These are phyloP conservation scores for Tolypocladium tropicale DNA, from an alignment of 2,329 filamentous ascomycete genomes.

Conservation along the genomic window DNA sequence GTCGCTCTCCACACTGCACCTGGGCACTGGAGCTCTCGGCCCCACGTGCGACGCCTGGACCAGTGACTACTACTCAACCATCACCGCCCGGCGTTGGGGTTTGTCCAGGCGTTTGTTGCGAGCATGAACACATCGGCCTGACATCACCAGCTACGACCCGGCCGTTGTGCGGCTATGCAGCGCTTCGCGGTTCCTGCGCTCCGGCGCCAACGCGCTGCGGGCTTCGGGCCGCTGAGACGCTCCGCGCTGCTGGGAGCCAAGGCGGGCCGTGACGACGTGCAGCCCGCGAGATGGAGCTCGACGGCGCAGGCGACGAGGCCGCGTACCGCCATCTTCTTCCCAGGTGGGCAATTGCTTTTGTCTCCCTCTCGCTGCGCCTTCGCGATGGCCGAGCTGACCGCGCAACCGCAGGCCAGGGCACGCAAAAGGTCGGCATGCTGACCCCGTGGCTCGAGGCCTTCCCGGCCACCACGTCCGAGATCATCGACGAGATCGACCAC, in stretches of 20 bases:
- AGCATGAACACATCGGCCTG: conserved; percentile 6
- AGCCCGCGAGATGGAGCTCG: conserved; percentile 14
- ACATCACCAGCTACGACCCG: not conserved
- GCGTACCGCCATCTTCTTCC: conserved; percentile 51
- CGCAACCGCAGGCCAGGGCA: conserved; percentile 63
- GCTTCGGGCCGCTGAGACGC: not conserved
- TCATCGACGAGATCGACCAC: conserved; percentile 78
- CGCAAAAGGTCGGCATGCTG: conserved; percentile 82
- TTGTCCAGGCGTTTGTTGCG: not conserved
- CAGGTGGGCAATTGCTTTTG: conserved; percentile 27
- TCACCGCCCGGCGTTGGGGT: not conserved
- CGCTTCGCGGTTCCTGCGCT: conserved; percentile 17
- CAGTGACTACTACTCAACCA: not conserved
- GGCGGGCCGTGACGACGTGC: not conserved
- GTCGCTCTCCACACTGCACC: not conserved
- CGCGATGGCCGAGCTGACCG: not conserved
- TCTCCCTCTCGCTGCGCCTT: not conserved
- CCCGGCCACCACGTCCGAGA: conserved; percentile 61
- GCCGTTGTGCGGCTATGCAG: conserved; percentile 20
- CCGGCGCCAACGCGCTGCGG: conserved; percentile 15
- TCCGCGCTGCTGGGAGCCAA: not conserved
- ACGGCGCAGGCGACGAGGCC: conserved; percentile 22
- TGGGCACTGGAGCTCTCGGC: not conserved
- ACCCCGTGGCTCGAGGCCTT: conserved; percentile 80
- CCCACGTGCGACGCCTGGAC: not conserved